Conservation (phyloP, 1,139 yeast species). For the Meyerozyma carpophila region DNA sequence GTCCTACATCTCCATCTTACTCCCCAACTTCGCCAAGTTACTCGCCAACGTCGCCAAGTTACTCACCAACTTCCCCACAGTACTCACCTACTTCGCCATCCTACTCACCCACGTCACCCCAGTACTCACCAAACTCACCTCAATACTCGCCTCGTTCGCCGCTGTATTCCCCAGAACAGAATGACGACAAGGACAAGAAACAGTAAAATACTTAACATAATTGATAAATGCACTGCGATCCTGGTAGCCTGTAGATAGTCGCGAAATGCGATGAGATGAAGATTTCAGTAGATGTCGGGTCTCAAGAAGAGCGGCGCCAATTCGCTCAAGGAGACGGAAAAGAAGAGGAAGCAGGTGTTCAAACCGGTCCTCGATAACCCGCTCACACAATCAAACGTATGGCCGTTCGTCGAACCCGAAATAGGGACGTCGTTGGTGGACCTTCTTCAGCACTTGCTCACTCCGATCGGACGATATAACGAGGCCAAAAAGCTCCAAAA, state of each 20-base stretch:
- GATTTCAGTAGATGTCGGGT: background rate
- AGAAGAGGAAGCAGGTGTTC: constrained; percentile 46
- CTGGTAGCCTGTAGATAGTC: background rate
- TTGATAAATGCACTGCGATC: background rate
- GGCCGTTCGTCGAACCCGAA: constrained; percentile 47
- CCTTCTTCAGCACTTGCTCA: constrained; percentile 30
- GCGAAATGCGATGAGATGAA: background rate
- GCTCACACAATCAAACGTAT: constrained; percentile 40
- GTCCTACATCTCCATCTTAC: constrained; percentile 60
- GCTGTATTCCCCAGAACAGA: constrained; percentile 7
- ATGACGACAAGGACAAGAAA: constrained; percentile 2
- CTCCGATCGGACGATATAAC: constrained; percentile 32
- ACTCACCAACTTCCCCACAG: constrained; percentile 42
- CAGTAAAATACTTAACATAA: background rate
- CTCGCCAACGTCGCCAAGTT: constrained; percentile 50
- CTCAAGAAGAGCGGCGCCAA: background rate
- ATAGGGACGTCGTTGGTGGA: constrained; percentile 35
- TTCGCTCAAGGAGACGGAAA: constrained; percentile 38
- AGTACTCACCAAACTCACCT: constrained; percentile 13
- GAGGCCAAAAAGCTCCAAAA: constrained; percentile 7
- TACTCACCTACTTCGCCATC: constrained; percentile 22
- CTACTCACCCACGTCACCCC: constrained; percentile 14
- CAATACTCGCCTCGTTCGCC: constrained; percentile 9
- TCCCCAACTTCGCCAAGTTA: constrained; percentile 54
- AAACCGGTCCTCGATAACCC: constrained; percentile 62